Base-by-base conservation (phyloP, 2,329 filamentous ascomycete species). In the Talaromyces sp. region DNA sequence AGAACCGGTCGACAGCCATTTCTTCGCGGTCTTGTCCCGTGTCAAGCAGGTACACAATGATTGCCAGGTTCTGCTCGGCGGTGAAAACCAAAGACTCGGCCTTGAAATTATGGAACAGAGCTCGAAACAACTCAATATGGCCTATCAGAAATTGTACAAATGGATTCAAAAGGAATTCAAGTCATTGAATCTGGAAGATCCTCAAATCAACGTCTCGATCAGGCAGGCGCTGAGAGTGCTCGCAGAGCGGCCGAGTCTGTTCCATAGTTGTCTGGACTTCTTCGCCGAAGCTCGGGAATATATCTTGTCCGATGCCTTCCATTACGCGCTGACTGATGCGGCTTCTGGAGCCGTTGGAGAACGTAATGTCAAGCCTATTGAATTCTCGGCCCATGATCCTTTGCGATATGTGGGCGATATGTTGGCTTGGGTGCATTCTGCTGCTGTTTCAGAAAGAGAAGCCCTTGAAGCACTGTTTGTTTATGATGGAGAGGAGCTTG, bases 81-180 rank as follows among this genome's bases (percentile, higher is more conserved):
- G 93, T 35, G 93, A 97, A 75, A 92, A 93, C 71, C 93, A 98
- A 78, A 89, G 89, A 9, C 81, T 97, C 0, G 95, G 94, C 0
- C 82, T 96, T 3, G 93, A 98, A 71, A 86, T 98, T 58, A 93
- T 98, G 84, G 94, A 97, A 68, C 88, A 94, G 75, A 94, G 89
- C 63, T 93, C 93, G 0, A 92, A 92, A 66, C 88, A 92, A 67
- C 84, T 99, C 59, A 95, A 97, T 72, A 85, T 89, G 16, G 94
- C 92, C 5, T 99, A 95, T 71, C 94, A 99, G 74, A 99, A 97
- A 75, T 85, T 99, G 2, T 97, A 96, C 78, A 89, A 92, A 71
- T 99, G 94, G 94, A 89, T 96, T 22, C 93, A 97, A 75, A 89
- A 90, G 66, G 93, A 97, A 72, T 96, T 99, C 79, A 96, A 93